These are phyloP conservation scores for Neurospora intermedia DNA, from an alignment of 495 filamentous ascomycete species.

Conservation along the genomic window DNA sequence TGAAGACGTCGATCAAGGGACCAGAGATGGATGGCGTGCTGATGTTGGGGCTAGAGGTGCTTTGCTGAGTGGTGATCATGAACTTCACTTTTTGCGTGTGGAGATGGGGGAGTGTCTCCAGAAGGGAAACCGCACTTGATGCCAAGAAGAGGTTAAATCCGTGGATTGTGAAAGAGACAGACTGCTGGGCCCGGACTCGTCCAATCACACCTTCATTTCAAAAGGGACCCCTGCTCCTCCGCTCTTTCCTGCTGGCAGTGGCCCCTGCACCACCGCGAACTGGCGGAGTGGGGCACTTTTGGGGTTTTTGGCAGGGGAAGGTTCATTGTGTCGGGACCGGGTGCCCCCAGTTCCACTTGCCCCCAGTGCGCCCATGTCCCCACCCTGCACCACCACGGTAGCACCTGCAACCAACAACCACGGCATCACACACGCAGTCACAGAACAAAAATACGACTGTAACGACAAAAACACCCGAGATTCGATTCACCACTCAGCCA, in stretches of 20 bases:
- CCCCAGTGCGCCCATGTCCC: background rate
- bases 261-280: background rate
- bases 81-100: background rate
- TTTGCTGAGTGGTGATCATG: background rate
- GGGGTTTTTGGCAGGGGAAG: background rate
- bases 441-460: background rate
- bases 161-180: background rate
- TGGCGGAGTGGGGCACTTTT: background rate
- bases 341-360: background rate
- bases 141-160: background rate
- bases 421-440: background rate
- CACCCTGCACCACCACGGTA: background rate
- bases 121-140: background rate
- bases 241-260: background rate
- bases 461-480: background rate
- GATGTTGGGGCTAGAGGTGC: background rate
- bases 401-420: background rate
- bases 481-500: background rate
- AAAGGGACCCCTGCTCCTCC: background rate
- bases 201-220: background rate
- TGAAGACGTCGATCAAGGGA: background rate
- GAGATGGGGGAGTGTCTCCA: background rate
- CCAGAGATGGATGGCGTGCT: background rate
- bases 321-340: background rate
- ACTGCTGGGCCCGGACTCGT: background rate